Base-by-base conservation (phyloP, 495 filamentous ascomycete genomes). In the Pseudoneurospora amorphoporcata region DNA sequence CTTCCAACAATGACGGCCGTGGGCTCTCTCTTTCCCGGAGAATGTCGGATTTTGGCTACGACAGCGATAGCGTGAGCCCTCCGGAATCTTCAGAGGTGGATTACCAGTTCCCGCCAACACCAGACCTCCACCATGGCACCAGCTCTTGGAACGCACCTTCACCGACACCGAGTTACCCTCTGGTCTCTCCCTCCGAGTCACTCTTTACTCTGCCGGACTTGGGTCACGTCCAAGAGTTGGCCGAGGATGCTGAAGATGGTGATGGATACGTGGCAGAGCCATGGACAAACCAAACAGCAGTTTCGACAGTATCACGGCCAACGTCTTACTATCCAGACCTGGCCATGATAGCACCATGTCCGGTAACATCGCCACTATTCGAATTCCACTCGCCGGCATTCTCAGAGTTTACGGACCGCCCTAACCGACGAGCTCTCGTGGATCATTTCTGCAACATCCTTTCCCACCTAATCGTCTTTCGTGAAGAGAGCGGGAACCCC, bases 401-500 rank as follows among this genome's bases (percentile, higher is more conserved):
- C 72, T 82, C 82, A 23, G 88, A 90, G 72, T 88, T 89, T 77
- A 83, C 86, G 39, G 80, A 83, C 29, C 85, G 81, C 40, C 84
- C 82, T 40, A 88, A 87, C 73, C 84, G 87, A 39, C 81, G 88
- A 45, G 85, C 82, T 29, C 78, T 90, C 38, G 81, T 90, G 35
- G 86, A 89, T 75, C 87, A 90, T 78, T 90, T 90, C 75, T 88
- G 87, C 81, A 88, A 88, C 73, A 86, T 89, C 35, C 74, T 90
- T 45, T 89, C 87, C 9, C 88, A 89, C 77, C 80, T 89, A 40
- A 88, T 90, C 40, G 88, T 90, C 8, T 88, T 90, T 71, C 85
- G 88, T 47, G 88, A 90, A 72, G 87, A 89, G 72, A 84, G 84
- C 1, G 88, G 87, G 53, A 90, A 90, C 70, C 87, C 88, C 0